phyloP scores from a whole-genome alignment of 2,329 filamentous ascomycete species.

The Aspergillus eucalypticola region DNA sequence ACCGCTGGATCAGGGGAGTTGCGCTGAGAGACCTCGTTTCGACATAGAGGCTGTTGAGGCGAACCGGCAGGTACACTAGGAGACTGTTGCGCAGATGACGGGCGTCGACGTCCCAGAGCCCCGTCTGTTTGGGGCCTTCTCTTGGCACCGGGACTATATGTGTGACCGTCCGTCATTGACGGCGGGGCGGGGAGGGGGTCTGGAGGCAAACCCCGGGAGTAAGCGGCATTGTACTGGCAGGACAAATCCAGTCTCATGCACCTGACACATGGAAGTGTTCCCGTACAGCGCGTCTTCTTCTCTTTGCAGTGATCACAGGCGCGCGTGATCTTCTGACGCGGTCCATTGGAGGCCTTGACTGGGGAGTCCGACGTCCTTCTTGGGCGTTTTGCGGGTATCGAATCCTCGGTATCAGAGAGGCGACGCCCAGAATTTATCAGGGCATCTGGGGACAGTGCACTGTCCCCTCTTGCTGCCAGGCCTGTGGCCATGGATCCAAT shows the following conservation, averaged over 20 bases:
- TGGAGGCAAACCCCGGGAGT: slow-evolving; percentile 40
- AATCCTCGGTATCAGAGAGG: not conserved
- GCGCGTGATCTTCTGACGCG: slow-evolving; percentile 40
- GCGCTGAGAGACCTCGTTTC: slow-evolving; percentile 25
- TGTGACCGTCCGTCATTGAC: slow-evolving; percentile 15
- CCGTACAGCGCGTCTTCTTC: slow-evolving; percentile 42
- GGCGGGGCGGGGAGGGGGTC: slow-evolving; percentile 29
- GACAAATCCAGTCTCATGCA: slow-evolving; percentile 34
- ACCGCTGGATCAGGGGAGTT: slow-evolving; percentile 50
- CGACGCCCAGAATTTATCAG: not conserved
- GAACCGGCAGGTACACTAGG: slow-evolving; percentile 1
- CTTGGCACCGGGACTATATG: slow-evolving; percentile 8
- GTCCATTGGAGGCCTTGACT: slow-evolving; percentile 21
- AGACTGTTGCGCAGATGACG: slow-evolving; percentile 8
- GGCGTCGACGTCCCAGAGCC: slow-evolving; percentile 9
- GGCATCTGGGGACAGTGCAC: not conserved
- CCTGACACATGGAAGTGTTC: slow-evolving; percentile 38
- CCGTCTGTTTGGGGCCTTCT: not conserved
- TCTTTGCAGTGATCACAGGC: slow-evolving; percentile 43
- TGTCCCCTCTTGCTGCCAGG: not conserved
- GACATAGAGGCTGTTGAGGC: slow-evolving; percentile 1
- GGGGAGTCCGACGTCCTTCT: slow-evolving; percentile 31
- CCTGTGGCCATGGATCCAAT: not conserved
- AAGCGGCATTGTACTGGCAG: slow-evolving; percentile 40
- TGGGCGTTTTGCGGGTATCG: slow-evolving; percentile 23